A percentile compares a stretch with the other conserved stretches of the same genome.
Evolutionary conservation across 2,329 filamentous ascomycete species (phyloP).

Genomic region (Ophidiomyces ophidiicola): DNA sequence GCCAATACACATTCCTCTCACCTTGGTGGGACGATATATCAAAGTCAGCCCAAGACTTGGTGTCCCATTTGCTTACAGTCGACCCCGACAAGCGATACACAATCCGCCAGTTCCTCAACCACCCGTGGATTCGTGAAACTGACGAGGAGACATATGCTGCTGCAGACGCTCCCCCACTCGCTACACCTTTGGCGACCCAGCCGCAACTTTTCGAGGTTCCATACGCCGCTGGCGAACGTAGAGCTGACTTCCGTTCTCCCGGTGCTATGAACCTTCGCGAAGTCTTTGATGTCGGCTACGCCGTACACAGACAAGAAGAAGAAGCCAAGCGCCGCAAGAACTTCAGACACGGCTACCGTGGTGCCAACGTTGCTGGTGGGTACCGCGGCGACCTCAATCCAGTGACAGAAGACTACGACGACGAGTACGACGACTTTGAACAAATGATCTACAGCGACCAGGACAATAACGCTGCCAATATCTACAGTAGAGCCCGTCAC

Average conservation of each 20-base stretch:
- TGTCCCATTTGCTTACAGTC: conserved; percentile 84
- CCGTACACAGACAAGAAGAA: conserved; percentile 91
- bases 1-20: conserved; percentile 93
- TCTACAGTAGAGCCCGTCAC: conserved; percentile 56
- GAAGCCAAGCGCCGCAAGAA: conserved; percentile 86
- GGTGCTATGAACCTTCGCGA: conserved; percentile 91
- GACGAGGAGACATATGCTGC: conserved; percentile 56
- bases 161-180: conserved; percentile 57
- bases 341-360: conserved; percentile 56
- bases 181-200: conserved; percentile 49
- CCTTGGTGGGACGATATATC: conserved; percentile 99
- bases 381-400: conserved; percentile 52
- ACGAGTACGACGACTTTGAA: conserved; percentile 50
- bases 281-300: conserved; percentile 96
- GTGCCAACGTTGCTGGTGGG: conserved; percentile 38
- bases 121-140: conserved; percentile 77
- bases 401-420: conserved; percentile 52
- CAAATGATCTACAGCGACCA: conserved; percentile 40
- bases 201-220: conserved; percentile 48
- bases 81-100: conserved; percentile 91
- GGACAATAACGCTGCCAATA: conserved; percentile 23
- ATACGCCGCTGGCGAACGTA: conserved; percentile 43
- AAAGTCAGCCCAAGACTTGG: conserved; percentile 82
- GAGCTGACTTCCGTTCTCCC: conserved; percentile 87
- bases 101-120: conserved; percentile 82